Conservation (phyloP, 2,329 filamentous ascomycete genomes). For the Scedosporium minutisporum region DNA sequence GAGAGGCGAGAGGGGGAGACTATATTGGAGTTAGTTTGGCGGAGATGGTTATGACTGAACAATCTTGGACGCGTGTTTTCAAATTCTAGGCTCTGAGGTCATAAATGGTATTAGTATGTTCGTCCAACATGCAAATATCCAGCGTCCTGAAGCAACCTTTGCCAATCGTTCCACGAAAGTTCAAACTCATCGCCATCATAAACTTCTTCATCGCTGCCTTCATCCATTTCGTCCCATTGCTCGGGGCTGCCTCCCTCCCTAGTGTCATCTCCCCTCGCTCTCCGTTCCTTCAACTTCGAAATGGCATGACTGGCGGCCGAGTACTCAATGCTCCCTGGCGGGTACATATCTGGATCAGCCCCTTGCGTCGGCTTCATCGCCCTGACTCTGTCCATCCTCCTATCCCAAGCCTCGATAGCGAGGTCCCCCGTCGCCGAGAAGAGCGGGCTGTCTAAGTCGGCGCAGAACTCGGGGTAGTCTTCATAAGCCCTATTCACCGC, state of each 20-base stretch:
- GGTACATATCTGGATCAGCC: background rate
- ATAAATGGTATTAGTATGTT: background rate
- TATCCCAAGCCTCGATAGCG: conserved; percentile 1
- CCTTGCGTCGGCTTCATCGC: background rate
- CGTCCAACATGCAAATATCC: background rate
- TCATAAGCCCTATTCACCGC: conserved; percentile 2
- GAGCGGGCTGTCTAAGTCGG: background rate
- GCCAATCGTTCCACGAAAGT: background rate
- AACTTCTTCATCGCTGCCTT: background rate
- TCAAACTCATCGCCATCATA: background rate
- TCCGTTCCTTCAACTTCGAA: background rate
- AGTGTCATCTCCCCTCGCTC: background rate
- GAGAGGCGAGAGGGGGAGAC: background rate
- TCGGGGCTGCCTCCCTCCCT: background rate
- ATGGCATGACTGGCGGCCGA: background rate
- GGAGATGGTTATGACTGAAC: background rate
- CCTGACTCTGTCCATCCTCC: background rate
- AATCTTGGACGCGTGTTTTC: background rate
- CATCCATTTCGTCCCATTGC: background rate
- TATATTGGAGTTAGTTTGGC: background rate
- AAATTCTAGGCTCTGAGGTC: no score
- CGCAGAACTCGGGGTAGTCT: conserved; percentile 2
- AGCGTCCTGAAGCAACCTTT: background rate
- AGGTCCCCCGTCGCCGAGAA: background rate
- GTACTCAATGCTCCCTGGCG: background rate